Evolutionary conservation across 139 green algal species (phyloP).

Genomic region (Micractinium sp.): DNA sequence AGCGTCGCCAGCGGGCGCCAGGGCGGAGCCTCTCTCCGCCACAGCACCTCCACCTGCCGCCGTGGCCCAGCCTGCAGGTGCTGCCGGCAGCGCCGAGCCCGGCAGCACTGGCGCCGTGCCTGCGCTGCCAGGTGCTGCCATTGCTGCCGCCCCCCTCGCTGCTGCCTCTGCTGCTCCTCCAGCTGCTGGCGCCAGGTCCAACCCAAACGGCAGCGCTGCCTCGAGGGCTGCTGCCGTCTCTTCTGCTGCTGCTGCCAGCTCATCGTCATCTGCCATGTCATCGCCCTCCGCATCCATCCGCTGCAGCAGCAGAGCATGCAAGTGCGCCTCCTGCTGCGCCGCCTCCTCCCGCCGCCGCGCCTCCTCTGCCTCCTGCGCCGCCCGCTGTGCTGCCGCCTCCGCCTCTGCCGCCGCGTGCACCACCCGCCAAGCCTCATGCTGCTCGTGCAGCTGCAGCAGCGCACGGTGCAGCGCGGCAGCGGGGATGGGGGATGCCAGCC

Average conservation of each 20-base stretch:
- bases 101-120: neutral
- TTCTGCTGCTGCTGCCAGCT: neutral
- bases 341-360: neutral
- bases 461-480: neutral
- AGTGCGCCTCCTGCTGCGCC: neutral
- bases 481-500: neutral
- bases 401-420: neutral
- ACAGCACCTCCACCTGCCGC: neutral
- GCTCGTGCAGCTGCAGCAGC: slow-evolving; percentile 7
- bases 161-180: too few species aligned
- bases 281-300: neutral
- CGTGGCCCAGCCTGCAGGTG: neutral
- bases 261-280: neutral
- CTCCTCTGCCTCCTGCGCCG: neutral
- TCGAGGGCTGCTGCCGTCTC: neutral
- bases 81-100: neutral
- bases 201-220: neutral
- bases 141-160: neutral
- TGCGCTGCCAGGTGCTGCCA: neutral
- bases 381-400: neutral
- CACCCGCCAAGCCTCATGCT: neutral
- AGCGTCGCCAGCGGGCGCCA: neutral
- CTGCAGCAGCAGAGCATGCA: neutral
- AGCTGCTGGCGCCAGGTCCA: neutral
- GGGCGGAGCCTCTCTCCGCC: neutral